phyloP scores from a whole-genome alignment of 495 filamentous ascomycete genomes.

The Pseudotulostoma volvatum region DNA sequence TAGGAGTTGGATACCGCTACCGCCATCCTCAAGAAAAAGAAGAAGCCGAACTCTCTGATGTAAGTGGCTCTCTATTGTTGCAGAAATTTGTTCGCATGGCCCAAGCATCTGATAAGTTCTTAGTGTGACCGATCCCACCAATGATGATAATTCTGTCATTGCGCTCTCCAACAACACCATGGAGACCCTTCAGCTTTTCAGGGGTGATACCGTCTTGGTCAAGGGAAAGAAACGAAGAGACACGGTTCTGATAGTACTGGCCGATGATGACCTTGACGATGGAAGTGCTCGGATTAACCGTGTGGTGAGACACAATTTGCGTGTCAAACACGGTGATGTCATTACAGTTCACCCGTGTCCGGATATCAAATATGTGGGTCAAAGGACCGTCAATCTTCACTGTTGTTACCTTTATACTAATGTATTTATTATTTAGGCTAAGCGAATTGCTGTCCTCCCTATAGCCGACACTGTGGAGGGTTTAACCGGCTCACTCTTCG shows the following conservation, averaged over 20 bases:
- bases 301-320: constrained; percentile 92
- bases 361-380: constrained; percentile 98
- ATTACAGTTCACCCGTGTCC: constrained; percentile 96
- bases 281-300: constrained; percentile 93
- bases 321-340: constrained; percentile 95
- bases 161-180: constrained; percentile 97
- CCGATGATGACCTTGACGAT: constrained; percentile 95
- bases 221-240: constrained; percentile 99
- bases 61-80: constrained; percentile 39
- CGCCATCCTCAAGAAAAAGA: constrained; percentile 98
- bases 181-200: constrained; percentile 95
- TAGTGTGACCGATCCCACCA: constrained; percentile 91
- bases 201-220: constrained; percentile 91
- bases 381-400: background rate
- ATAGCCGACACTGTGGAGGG: constrained; percentile 98
- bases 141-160: constrained; percentile 99
- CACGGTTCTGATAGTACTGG: constrained; percentile 90
- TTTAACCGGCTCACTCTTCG: constrained; percentile 90
- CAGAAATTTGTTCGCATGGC: too few species aligned
- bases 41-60: constrained; percentile 99
- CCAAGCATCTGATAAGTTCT: too few species aligned
- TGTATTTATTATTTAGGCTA: constrained; percentile 44
- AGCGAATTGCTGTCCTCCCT: constrained; percentile 95
- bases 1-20: constrained; percentile 89
- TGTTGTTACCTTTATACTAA: constrained; percentile 7